A percentile compares a stretch with the other conserved stretches of the same genome.
Conservation (phyloP, 2,329 filamentous ascomycete species). For the Aaosphaeria arxii region DNA sequence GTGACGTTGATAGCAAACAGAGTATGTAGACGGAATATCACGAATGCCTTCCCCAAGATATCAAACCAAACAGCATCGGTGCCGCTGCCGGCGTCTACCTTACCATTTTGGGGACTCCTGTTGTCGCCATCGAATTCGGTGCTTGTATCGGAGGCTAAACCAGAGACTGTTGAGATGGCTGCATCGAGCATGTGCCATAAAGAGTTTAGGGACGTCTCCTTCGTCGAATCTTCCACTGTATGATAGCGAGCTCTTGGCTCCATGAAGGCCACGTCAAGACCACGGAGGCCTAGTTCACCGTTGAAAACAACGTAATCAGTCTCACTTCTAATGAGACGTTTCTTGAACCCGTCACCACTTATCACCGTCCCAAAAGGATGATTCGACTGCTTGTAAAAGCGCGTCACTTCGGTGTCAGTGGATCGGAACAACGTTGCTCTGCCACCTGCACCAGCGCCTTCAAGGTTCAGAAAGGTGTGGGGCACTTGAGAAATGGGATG, state of each 20-base stretch:
- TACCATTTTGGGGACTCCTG: constrained; percentile 55
- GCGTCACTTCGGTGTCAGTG: constrained; percentile 82
- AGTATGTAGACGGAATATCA: constrained; percentile 73
- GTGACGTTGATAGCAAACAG: constrained; percentile 87
- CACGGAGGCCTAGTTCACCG: constrained; percentile 73
- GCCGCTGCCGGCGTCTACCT: constrained; percentile 64
- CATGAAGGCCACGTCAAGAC: constrained; percentile 90
- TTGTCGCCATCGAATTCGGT: constrained; percentile 64
- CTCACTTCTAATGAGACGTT: constrained; percentile 74
- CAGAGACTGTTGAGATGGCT: constrained; percentile 70
- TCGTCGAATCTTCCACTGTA: constrained; percentile 81
- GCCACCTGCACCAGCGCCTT: constrained; percentile 90
- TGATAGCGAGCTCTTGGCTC: constrained; percentile 84
- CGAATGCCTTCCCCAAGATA: constrained; percentile 76
- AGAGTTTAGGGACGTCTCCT: constrained; percentile 67
- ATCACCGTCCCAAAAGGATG: constrained; percentile 84
- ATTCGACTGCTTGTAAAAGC: constrained; percentile 67
- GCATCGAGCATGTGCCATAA: constrained; percentile 96
- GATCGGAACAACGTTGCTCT: constrained; percentile 83
- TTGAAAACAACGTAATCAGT: constrained; percentile 89
- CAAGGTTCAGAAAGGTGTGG: constrained; percentile 89
- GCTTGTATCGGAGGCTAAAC: constrained; percentile 66
- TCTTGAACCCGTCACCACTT: constrained; percentile 78
- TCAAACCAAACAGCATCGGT: constrained; percentile 89
- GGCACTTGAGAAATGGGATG: constrained; percentile 77